Evolutionary conservation across 306 rosid species (phyloP), one percentile per base, ranked within the genome.

Genomic region (Rubus idaeus): DNA sequence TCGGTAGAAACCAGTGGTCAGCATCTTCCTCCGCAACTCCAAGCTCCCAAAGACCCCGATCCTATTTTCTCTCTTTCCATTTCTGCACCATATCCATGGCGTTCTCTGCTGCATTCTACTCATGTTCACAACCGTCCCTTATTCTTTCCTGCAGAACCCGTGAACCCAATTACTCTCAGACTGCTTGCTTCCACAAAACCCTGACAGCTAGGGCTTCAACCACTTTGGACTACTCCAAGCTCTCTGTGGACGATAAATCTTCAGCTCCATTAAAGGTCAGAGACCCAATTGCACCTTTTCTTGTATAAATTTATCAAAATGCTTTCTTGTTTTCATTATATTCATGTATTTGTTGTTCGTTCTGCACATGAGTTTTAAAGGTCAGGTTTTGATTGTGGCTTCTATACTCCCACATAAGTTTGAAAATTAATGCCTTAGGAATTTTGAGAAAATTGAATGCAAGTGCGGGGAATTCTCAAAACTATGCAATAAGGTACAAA

Each of bases 201-300:
- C 70, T 90, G 0, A 70, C 68, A 44, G 72, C 92, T 55, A 88
- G 86, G 75, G 96, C 93, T 86, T 94, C 97, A 26, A 75, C 95
- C 75, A 85, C 96, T 58, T 82, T 94, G 6, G 92, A 88, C 81
- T 87, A 74, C 83, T 90, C 98, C 89, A 86, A 74, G 65, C 84
- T 82, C 79, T 84, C 94, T 41, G 76, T 85, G 73, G 90, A 71
- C 37, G 83, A 82, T 26, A 94, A 82, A 80, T 61, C 93, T 41
- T 71, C 77, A 8, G 65, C 81, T 74, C 89, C 90, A 8, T 81
- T 86, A 64, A 87, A 89, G 97, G 98, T 94, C 2, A 86, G 75
- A 56, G 40, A 7, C 62, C 51, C 9, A 70, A 18, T 53, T 72
- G 52, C 66, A 4, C 37, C 49, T 78, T 81, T 13, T 47, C 67